phyloP scores from a whole-genome alignment of 2,329 filamentous ascomycete genomes.

The Dactylellina drechsleri region DNA sequence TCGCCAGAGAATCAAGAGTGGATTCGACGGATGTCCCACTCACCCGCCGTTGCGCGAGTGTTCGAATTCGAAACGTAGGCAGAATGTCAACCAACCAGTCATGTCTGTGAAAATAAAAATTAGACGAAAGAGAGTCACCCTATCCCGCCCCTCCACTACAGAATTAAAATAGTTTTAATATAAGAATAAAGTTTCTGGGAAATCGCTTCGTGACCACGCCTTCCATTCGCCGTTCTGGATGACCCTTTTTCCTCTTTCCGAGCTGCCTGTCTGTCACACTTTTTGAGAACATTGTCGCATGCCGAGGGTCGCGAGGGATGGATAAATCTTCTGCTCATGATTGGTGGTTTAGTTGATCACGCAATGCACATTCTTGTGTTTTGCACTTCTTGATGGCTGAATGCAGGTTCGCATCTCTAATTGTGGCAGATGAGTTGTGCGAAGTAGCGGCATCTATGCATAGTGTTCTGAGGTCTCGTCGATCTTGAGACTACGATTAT shows the following conservation, averaged over 20 bases:
- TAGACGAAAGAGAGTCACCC: slow-evolving; percentile 15
- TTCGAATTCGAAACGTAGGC: not conserved
- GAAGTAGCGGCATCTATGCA: too few species aligned
- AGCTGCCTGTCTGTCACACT: too few species aligned
- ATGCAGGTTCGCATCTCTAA: too few species aligned
- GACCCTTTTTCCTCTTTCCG: not conserved
- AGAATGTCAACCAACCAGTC: too few species aligned
- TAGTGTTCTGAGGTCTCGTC: too few species aligned
- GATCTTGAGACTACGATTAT: too few species aligned
- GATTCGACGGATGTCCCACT: slow-evolving; percentile 14
- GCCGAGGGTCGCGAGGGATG: not conserved
- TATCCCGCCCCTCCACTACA: slow-evolving; percentile 49
- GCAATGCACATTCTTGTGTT: slow-evolving; percentile 21
- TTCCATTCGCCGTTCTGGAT: slow-evolving; percentile 49
- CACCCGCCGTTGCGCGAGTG: slow-evolving; percentile 26
- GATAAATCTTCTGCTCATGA: too few species aligned
- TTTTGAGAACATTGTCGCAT: slow-evolving; percentile 11
- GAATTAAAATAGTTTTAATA: slow-evolving; percentile 26
- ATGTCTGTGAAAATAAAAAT: not conserved
- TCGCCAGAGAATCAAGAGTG: slow-evolving; percentile 31
- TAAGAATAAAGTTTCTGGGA: not conserved
- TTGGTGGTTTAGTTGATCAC: not conserved
- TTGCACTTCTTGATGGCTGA: slow-evolving; percentile 3
- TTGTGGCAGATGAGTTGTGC: too few species aligned
- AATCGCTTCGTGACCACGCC: slow-evolving; percentile 31